Evolutionary conservation across 805 yeast species (phyloP).

Genomic region (Candida saitoana): DNA sequence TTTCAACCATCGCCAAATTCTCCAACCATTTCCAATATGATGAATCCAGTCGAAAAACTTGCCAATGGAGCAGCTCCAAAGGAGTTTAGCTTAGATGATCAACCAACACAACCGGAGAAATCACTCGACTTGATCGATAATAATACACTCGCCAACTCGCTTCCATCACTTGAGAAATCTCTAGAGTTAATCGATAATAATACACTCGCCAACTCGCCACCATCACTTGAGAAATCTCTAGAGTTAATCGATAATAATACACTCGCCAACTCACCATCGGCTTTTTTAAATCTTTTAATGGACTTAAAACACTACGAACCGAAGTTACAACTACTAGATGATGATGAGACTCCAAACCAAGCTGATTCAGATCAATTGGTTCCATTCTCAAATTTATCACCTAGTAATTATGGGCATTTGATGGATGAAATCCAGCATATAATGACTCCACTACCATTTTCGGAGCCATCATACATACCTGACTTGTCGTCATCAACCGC

Average conservation of each 20-base stretch:
- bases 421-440: constrained; percentile 17
- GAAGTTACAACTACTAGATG: constrained; percentile 1
- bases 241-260: neutral
- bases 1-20: constrained; percentile 8
- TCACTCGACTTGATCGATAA: neutral
- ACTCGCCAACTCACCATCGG: constrained; percentile 17
- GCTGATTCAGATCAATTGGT: neutral
- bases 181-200: constrained; percentile 12
- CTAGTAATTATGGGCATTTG: constrained; percentile 6
- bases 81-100: neutral
- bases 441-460: constrained; percentile 25
- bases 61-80: neutral
- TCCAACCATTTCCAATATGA: constrained; percentile 8
- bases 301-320: constrained; percentile 16
- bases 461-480: constrained; percentile 18
- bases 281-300: constrained; percentile 22
- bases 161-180: constrained; percentile 21
- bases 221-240: too few relatives aligned
- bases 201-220: constrained; percentile 15
- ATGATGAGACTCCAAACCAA: constrained; percentile 4
- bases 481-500: constrained; percentile 32
- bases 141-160: constrained; percentile 12
- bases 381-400: constrained; percentile 3
- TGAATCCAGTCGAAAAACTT: constrained; percentile 9
- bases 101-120: neutral